A percentile compares a stretch with the other conserved stretches of the same genome.
These are phyloP conservation scores for Ceratocystis smalleyi DNA, from an alignment of 2,329 filamentous ascomycete species.

Conservation along the genomic window DNA sequence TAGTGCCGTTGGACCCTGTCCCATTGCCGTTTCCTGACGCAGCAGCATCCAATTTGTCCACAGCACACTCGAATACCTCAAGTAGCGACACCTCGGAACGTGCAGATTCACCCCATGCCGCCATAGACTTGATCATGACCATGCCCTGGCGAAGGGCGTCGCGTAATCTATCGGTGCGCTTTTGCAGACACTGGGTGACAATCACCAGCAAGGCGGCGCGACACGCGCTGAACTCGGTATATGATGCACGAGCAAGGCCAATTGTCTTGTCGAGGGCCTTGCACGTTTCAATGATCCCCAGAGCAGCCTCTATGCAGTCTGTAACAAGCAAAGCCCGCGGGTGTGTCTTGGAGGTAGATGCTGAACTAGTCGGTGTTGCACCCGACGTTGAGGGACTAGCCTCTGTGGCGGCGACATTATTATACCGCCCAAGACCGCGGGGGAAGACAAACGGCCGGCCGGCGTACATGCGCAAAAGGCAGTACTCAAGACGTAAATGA, in stretches of 20 bases:
- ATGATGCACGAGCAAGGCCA: constrained; percentile 38
- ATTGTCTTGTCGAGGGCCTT: constrained; percentile 34
- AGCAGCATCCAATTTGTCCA: constrained; percentile 31
- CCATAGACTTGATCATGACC: constrained; percentile 37
- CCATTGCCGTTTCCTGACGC: constrained; percentile 21
- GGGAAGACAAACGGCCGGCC: constrained; percentile 38
- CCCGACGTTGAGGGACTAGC: constrained; percentile 9
- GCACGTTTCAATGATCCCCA: constrained; percentile 36
- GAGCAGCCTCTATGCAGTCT: constrained; percentile 37
- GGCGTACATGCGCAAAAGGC: constrained; percentile 37
- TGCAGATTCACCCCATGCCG: constrained; percentile 35
- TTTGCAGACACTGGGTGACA: constrained; percentile 27
- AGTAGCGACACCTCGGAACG: constrained; percentile 38
- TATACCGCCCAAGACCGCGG: constrained; percentile 12
- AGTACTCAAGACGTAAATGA: constrained; percentile 38
- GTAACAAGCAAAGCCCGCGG: constrained; percentile 28
- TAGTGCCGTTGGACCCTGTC: constrained; percentile 20
- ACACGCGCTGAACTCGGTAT: constrained; percentile 41
- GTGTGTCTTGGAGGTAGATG: constrained; percentile 21
- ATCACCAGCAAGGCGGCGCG: constrained; percentile 37
- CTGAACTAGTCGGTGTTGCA: constrained; percentile 19
- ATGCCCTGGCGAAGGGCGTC: constrained; percentile 34
- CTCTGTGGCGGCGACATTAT: neutral
- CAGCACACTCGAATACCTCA: constrained; percentile 36
- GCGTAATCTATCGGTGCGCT: constrained; percentile 28